A percentile compares a stretch with the other conserved stretches of the same genome.
Conservation (phyloP, 176 grass and related monocot genomes). For the Urochloa ruziziensis region DNA sequence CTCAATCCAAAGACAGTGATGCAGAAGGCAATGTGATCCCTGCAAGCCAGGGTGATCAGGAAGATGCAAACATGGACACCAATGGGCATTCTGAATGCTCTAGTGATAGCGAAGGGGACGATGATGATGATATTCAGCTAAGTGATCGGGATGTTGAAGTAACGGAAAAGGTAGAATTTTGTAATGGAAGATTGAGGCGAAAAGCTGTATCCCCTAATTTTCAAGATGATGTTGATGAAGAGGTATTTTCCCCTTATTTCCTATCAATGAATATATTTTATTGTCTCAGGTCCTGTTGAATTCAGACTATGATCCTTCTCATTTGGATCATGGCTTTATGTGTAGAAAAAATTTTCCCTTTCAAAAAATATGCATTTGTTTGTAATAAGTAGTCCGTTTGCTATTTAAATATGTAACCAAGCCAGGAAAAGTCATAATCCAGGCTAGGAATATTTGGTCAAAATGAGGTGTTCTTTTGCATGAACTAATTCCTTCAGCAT, state of each 20-base stretch:
- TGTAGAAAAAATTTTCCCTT: neutral
- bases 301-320: conserved; percentile 7
- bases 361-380: conserved; percentile 5
- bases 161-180: conserved; percentile 66
- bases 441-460: neutral
- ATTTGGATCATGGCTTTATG: conserved; percentile 11
- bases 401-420: too few relatives aligned
- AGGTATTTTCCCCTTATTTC: conserved; percentile 29
- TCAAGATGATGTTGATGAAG: conserved; percentile 44
- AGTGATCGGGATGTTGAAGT: conserved; percentile 43
- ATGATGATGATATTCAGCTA: conserved; percentile 35
- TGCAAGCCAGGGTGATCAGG: conserved; percentile 28
- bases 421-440: neutral
- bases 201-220: conserved; percentile 79
- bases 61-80: conserved; percentile 32
- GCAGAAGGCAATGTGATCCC: conserved; percentile 17
- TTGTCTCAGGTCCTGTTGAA: conserved; percentile 1
- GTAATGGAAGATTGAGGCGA: conserved; percentile 72
- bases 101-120: conserved; percentile 48
- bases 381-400: too few relatives aligned
- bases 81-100: conserved; percentile 50
- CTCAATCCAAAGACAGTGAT: conserved; percentile 25
- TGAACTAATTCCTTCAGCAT: conserved; percentile 9
- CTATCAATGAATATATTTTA: conserved; percentile 19
- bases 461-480: neutral